Conservation (phyloP, 768 basidiomycete species). For the Lactarius quietus region DNA sequence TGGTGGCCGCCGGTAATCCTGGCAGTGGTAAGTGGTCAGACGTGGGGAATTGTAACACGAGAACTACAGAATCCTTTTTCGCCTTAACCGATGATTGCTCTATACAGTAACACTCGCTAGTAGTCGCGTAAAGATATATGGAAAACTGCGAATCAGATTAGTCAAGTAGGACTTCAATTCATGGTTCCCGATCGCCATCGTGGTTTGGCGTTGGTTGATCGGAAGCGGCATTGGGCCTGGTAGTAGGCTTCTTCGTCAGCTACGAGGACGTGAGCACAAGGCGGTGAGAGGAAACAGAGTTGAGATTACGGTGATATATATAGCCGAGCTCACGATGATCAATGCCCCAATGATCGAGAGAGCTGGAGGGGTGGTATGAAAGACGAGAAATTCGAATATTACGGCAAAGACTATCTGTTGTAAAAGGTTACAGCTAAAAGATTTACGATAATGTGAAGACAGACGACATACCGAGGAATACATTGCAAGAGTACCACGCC, state of each 20-base stretch:
- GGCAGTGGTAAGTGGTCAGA: neutral
- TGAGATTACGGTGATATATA: slow-evolving; percentile 55
- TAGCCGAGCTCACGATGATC: slow-evolving; percentile 60
- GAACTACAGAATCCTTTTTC: neutral
- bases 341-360: slow-evolving; percentile 58
- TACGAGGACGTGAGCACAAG: slow-evolving; percentile 8
- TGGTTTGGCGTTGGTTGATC: neutral
- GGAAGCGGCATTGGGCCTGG: neutral
- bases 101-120: neutral
- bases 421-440: too few species aligned
- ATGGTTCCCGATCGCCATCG: neutral
- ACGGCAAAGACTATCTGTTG: too few species aligned
- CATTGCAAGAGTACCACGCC: too few species aligned
- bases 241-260: slow-evolving; percentile 26
- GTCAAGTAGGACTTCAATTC: neutral
- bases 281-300: too few species aligned
- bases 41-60: neutral
- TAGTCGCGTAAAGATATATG: too few species aligned
- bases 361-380: slow-evolving; percentile 53
- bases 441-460: too few species aligned
- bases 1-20: neutral
- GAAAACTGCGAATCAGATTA: neutral
- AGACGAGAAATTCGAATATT: slow-evolving; percentile 65
- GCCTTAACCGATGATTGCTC: neutral
- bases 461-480: too few species aligned